These are phyloP conservation scores for Trichoderma koningii DNA, from an alignment of 2,329 filamentous ascomycete species.

Conservation along the genomic window DNA sequence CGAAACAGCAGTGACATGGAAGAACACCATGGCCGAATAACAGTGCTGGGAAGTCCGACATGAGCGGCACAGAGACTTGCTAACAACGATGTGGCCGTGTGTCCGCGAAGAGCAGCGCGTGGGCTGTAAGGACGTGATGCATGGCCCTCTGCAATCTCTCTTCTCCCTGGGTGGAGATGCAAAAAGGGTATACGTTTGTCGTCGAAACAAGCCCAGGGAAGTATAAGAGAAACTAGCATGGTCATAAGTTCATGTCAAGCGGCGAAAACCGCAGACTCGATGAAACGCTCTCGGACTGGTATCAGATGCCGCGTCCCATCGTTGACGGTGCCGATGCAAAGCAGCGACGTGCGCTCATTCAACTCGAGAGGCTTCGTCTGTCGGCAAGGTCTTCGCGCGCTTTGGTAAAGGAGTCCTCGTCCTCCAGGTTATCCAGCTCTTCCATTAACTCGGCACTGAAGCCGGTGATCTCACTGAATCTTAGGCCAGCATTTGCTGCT, in stretches of 20 bases:
- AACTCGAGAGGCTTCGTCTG: conserved; percentile 44
- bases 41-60: neutral
- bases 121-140: neutral
- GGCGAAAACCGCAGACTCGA: neutral
- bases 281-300: neutral
- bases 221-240: conserved; percentile 6
- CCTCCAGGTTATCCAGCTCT: conserved; percentile 38
- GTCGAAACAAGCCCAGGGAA: neutral
- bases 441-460: conserved; percentile 4
- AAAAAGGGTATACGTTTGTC: neutral
- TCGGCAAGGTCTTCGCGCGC: conserved; percentile 50
- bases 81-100: neutral
- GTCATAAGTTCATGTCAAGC: conserved; percentile 22
- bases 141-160: neutral
- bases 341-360: conserved; percentile 27
- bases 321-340: neutral
- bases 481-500: conserved; percentile 4
- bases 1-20: conserved; percentile 18
- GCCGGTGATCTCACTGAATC: conserved; percentile 6
- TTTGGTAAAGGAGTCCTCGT: conserved; percentile 54
- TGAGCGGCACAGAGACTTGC: neutral
- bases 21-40: neutral
- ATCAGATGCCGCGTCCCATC: neutral
- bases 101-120: neutral
- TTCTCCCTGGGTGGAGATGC: neutral